A percentile compares a stretch with the other conserved stretches of the same genome.
Conservation (phyloP, 176 grass and related monocot species). For the Phyllostachys edulis region DNA sequence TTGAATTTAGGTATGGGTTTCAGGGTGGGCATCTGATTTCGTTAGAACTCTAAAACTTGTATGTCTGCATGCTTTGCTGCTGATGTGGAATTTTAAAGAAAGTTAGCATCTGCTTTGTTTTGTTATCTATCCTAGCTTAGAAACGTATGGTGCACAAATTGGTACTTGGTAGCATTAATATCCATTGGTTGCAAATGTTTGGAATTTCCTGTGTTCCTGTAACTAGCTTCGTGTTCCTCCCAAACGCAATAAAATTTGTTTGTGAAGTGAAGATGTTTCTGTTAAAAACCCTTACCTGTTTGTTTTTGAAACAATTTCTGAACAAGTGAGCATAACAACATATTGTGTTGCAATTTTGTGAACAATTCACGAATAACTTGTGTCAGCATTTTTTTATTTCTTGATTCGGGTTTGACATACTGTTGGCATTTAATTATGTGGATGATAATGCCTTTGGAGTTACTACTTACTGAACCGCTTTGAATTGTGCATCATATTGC, state of each 20-base stretch:
- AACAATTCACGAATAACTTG: not conserved
- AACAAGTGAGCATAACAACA: not conserved
- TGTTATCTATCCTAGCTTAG: not conserved
- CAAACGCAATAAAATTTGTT: not conserved
- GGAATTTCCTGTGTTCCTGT: not conserved
- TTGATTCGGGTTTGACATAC: not conserved
- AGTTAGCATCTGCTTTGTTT: not conserved
- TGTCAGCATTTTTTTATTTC: not conserved
- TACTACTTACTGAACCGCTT: not conserved
- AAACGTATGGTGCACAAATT: not conserved
- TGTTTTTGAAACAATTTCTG: not conserved
- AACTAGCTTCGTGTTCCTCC: not conserved
- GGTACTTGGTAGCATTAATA: not conserved
- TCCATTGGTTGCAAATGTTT: not conserved
- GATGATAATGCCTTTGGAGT: not conserved
- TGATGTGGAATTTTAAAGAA: not conserved
- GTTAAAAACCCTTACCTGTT: not conserved
- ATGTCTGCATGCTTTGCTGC: not conserved
- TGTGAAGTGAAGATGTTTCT: not conserved
- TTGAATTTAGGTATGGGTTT: not conserved
- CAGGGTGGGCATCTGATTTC: not conserved
- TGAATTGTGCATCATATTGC: not conserved
- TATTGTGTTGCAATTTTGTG: not conserved
- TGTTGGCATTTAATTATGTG: not conserved
- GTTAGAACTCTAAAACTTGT: not conserved